phyloP scores from a whole-genome alignment of 2,329 filamentous ascomycete species.

The Rhynchosporium secalis region DNA sequence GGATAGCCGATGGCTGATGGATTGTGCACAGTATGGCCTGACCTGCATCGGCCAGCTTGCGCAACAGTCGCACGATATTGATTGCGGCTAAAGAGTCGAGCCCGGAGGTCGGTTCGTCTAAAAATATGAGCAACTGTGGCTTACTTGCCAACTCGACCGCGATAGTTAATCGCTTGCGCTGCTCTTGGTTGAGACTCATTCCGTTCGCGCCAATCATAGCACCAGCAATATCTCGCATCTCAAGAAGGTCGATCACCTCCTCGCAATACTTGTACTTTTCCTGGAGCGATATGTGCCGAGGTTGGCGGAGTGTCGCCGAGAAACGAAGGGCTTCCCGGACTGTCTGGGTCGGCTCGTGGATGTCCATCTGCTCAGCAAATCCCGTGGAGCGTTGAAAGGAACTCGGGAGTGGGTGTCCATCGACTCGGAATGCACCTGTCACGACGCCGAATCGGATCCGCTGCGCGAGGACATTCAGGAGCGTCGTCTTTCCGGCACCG shows the following conservation, averaged over 20 bases:
- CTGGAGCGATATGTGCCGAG: constrained; percentile 63
- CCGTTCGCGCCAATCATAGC: constrained; percentile 61
- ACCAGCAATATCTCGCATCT: constrained; percentile 64
- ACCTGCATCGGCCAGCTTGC: constrained; percentile 55
- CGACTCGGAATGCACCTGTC: constrained; percentile 73
- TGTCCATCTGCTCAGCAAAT: constrained; percentile 71
- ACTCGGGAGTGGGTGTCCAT: constrained; percentile 65
- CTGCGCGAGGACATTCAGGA: constrained; percentile 82
- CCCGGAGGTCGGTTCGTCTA: constrained; percentile 58
- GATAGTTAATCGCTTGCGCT: constrained; percentile 60
- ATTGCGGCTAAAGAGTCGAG: constrained; percentile 62
- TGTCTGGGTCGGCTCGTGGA: constrained; percentile 80
- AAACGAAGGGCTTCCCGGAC: constrained; percentile 87
- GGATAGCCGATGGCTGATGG: constrained; percentile 52
- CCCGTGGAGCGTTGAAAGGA: constrained; percentile 90
- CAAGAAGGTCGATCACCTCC: constrained; percentile 53
- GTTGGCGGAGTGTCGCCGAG: constrained; percentile 80
- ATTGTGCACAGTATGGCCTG: constrained; percentile 55
- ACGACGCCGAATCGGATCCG: constrained; percentile 88
- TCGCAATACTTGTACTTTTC: constrained; percentile 67
- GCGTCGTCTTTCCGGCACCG: constrained; percentile 85
- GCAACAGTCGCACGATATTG: constrained; percentile 59
- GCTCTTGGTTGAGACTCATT: constrained; percentile 58
- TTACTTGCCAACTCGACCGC: constrained; percentile 56
- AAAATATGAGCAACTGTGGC: constrained; percentile 55